Conservation (phyloP, 2,329 filamentous ascomycete species). For the Fusarium anthophilum region DNA sequence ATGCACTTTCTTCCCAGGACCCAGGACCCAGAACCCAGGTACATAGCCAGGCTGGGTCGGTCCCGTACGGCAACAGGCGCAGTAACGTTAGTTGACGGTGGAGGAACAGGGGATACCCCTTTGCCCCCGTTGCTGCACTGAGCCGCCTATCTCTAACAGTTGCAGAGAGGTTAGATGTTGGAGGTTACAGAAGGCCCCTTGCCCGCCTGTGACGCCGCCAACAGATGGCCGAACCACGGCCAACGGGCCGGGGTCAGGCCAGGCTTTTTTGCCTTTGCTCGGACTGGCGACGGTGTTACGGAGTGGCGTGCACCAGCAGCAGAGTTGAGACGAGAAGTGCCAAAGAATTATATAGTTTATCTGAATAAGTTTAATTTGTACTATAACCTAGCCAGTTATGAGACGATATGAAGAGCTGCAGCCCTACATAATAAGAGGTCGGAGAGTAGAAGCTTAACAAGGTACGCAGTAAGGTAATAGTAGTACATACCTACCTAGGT, state of each 20-base stretch:
- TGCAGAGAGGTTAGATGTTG: neutral
- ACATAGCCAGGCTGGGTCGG: neutral
- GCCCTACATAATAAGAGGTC: slow-evolving; percentile 15
- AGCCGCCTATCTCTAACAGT: slow-evolving; percentile 29
- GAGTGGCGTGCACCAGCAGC: slow-evolving; percentile 16
- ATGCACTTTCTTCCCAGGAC: slow-evolving; percentile 9
- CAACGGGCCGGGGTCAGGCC: slow-evolving; percentile 22
- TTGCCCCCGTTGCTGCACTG: slow-evolving; percentile 4
- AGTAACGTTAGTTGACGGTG: slow-evolving; percentile 31
- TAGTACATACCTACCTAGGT: neutral
- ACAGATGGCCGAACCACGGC: slow-evolving; percentile 37
- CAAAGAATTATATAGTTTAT: neutral
- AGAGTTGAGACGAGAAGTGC: slow-evolving; percentile 13
- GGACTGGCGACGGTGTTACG: slow-evolving; percentile 7
- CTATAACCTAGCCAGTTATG: neutral
- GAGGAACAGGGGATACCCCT: slow-evolving; percentile 23
- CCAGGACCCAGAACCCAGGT: neutral
- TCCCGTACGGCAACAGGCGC: slow-evolving; percentile 14
- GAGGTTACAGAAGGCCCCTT: slow-evolving; percentile 34
- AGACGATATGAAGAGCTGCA: slow-evolving; percentile 11
- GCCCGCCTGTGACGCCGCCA: slow-evolving; percentile 42
- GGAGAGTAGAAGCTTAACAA: neutral
- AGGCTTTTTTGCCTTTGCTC: slow-evolving; percentile 5
- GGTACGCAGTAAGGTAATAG: neutral
- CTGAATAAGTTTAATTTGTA: neutral